Evolutionary conservation across 192 early-diverging fungal genomes (phyloP), one percentile per base, ranked within the genome.

Genomic region (Oehlia diaphana): DNA sequence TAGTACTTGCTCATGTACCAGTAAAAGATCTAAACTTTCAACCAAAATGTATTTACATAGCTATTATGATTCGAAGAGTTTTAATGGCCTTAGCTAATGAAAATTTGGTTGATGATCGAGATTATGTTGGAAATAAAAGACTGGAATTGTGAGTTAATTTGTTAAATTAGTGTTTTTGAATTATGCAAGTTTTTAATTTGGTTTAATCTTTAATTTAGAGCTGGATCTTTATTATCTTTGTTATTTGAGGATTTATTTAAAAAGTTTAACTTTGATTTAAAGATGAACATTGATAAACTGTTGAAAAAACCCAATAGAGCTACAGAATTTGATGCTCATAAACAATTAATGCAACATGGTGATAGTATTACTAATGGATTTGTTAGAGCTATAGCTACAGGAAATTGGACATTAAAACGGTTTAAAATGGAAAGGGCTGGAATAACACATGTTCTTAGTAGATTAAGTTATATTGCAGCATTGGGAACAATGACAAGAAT

Each of bases 371-470:
- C 97, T 0, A 91, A 94, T 63, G 96, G 96, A 3, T 92, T 99
- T 58, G 93, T 94, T 39, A 88, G 96, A 4, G 91, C 96, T 69
- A 99, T 99, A 75, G 96, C 95, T 4, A 95, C 98, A 8, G 98
- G 98, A 33, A 99, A 99, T 82, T 99, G 98, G 98, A 93, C 91
- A 70, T 89, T 99, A 72, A 97, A 97, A 86, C 97, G 98, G 82
- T 99, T 99, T 90, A 98, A 96, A 85, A 98, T 99, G 97, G 98
- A 99, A 82, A 90, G 96, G 14, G 95, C 96, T 13, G 98, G 98
- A 47, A 95, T 99, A 63, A 99, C 97, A 9, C 98, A 99, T 69
- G 96, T 98, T 4, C 85, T 99, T 64, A 93, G 93, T 58, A 93
- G 98, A 16, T 84, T 99, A 47, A 94, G 92, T 81, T 99, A 97